Evolutionary conservation across 345 rosid species (phyloP).

Genomic region (Iberis pinnata): DNA sequence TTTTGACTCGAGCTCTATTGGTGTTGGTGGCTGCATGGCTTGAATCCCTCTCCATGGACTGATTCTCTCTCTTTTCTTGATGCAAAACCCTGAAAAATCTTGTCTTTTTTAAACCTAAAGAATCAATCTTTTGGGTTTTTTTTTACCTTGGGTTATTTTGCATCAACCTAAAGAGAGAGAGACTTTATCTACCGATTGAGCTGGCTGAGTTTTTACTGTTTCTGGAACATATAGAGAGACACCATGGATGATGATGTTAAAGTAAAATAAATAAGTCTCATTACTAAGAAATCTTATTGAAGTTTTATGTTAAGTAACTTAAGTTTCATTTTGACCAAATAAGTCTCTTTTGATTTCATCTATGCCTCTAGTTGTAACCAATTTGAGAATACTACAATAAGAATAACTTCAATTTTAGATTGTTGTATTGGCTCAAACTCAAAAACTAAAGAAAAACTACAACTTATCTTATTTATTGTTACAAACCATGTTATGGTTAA

Average conservation of each 20-base stretch:
- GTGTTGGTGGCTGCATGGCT: slow-evolving; percentile 12
- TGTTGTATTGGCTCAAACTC: slow-evolving; percentile 11
- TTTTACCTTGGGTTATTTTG: slow-evolving; percentile 5
- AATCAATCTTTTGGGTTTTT: slow-evolving; percentile 5
- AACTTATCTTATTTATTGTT: slow-evolving; percentile 7
- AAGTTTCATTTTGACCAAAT: slow-evolving; percentile 14
- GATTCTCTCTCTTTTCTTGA: slow-evolving; percentile 15
- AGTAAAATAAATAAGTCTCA: no score
- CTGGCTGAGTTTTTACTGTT: slow-evolving; percentile 16
- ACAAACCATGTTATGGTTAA: slow-evolving; percentile 6
- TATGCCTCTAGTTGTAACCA: not conserved
- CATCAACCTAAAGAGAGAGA: slow-evolving; percentile 3
- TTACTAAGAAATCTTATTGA: no score
- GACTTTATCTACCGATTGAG: slow-evolving; percentile 19
- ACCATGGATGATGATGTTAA: slow-evolving; percentile 11
- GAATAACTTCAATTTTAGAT: not conserved
- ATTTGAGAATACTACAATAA: not conserved
- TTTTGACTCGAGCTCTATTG: not conserved
- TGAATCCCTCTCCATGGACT: slow-evolving; percentile 12
- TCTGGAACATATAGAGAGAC: slow-evolving; percentile 8
- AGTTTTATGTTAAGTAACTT: slow-evolving; percentile 3
- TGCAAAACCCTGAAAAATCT: slow-evolving; percentile 16
- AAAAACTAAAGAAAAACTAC: slow-evolving; percentile 15
- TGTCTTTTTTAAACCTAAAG: not conserved
- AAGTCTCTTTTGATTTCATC: slow-evolving; percentile 15